Evolutionary conservation across 2,329 filamentous ascomycete genomes (phyloP).

Genomic region (Pseudogymnoascus sp.): DNA sequence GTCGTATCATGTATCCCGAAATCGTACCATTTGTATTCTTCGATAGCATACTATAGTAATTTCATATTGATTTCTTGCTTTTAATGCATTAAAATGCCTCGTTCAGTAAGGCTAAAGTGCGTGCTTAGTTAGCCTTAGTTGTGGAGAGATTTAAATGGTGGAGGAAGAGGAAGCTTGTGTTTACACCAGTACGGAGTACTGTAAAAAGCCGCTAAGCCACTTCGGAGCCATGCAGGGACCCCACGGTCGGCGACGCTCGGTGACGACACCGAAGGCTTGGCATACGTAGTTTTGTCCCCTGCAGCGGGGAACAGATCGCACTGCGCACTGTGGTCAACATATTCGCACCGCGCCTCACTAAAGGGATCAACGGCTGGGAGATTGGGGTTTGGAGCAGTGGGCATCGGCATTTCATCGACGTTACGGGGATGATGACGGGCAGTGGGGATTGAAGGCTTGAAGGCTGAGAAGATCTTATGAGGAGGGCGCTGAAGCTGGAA

Average conservation of each 20-base stretch:
- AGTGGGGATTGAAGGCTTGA: neutral
- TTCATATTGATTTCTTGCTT: neutral
- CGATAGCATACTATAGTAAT: neutral
- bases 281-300: neutral
- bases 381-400: neutral
- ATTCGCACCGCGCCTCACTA: neutral
- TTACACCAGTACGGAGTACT: neutral
- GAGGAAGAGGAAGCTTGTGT: neutral
- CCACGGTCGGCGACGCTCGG: neutral
- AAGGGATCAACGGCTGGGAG: neutral
- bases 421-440: neutral
- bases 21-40: neutral
- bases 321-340: neutral
- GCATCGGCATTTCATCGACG: too few species aligned
- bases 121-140: neutral
- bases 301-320: neutral
- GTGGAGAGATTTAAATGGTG: neutral
- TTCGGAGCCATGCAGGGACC: neutral
- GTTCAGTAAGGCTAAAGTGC: neutral
- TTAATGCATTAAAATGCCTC: neutral
- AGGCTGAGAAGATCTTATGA: neutral
- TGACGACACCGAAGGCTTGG: neutral
- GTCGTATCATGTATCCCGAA: neutral
- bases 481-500: neutral
- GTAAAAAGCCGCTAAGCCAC: neutral